Base-by-base conservation (phyloP, 768 basidiomycete genomes). In the Cubamyces lactineus region DNA sequence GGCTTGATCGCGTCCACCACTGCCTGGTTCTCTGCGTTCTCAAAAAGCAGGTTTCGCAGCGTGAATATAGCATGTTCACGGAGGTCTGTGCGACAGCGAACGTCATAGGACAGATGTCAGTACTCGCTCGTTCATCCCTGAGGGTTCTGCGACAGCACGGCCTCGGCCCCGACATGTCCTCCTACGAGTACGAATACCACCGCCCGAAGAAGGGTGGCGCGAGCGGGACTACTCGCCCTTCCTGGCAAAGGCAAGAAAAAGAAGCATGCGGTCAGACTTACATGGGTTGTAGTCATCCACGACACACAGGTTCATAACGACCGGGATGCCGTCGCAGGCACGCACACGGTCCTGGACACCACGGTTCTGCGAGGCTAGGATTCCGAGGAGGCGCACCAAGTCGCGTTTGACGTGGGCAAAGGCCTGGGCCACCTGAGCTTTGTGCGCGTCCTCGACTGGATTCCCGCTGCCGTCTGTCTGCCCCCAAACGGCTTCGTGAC, bases 271-370 rank as follows among this genome's bases (percentile, higher is more conserved):
- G 30, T 45, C 45, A 24, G 39, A 85, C 94, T 75, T 73, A 96
- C 95, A 95, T 41, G 95, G 95, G 74, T 96, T 97, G 59, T 88
- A 78, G 68, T 95, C 94, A 72, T 98, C 95, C 26, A 94, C 79
- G 17, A 92, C 91, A 73, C 94, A 96, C 75, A 95, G 79, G 70
- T 89, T 91, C 84, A 97, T 86, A 17, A 96, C 81, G 48, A 93
- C 83, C 53, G 87, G 82, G 61, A 97, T 85, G 48, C 94, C 94
- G 23, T 84, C 89, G 64, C 81, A 85, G 39, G 74, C 74, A 51
- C 94, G 82, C 42, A 88, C 80, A 9, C 86, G 82, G 73, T 96
- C 91, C 70, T 96, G 94, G 43, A 88, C 85, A 30, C 74, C 78
- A 70, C 75, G 85, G 66, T 81, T 79, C 47, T 81, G 83, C 69